Conservation (phyloP, 2,329 filamentous ascomycete genomes). For the Colletotrichum karsti region DNA sequence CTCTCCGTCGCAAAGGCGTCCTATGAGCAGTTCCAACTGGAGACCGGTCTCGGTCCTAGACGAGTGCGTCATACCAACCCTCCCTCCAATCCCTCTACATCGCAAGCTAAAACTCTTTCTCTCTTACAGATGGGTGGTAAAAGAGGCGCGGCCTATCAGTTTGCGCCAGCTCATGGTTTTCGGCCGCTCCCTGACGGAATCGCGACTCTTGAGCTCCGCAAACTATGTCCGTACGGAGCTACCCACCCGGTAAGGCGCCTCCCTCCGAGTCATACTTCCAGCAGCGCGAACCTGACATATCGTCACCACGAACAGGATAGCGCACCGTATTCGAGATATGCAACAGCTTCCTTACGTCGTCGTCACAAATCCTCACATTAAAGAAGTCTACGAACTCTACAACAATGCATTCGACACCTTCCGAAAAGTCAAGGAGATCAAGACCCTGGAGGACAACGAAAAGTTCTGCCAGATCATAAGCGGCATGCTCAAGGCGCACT, state of each 20-base stretch:
- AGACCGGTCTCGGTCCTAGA: slow-evolving; percentile 71
- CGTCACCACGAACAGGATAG: slow-evolving; percentile 66
- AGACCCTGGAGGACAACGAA: slow-evolving; percentile 89
- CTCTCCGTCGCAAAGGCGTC: slow-evolving; percentile 34
- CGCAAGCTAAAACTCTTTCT: slow-evolving; percentile 28
- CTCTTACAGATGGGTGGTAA: slow-evolving; percentile 82
- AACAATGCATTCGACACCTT: slow-evolving; percentile 95
- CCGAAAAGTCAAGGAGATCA: slow-evolving; percentile 84
- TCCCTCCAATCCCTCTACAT: background rate
- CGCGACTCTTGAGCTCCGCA: slow-evolving; percentile 88
- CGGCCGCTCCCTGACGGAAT: slow-evolving; percentile 90
- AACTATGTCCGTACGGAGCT: slow-evolving; percentile 98
- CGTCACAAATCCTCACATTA: slow-evolving; percentile 93
- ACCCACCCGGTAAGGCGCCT: slow-evolving; percentile 72
- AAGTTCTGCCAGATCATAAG: slow-evolving; percentile 82
- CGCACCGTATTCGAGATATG: slow-evolving; percentile 96
- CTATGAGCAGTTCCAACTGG: slow-evolving; percentile 57
- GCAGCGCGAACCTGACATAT: background rate
- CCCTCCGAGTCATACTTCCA: background rate
- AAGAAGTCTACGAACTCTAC: slow-evolving; percentile 95
- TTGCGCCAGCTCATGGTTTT: slow-evolving; percentile 97
- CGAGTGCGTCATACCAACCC: slow-evolving; percentile 59
- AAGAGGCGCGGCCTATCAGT: slow-evolving; percentile 93
- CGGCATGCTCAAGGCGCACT: slow-evolving; percentile 83
- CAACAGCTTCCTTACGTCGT: slow-evolving; percentile 96